Base-by-base conservation (phyloP, 257 asterid genomes). In the Primulina huaijiensis region DNA sequence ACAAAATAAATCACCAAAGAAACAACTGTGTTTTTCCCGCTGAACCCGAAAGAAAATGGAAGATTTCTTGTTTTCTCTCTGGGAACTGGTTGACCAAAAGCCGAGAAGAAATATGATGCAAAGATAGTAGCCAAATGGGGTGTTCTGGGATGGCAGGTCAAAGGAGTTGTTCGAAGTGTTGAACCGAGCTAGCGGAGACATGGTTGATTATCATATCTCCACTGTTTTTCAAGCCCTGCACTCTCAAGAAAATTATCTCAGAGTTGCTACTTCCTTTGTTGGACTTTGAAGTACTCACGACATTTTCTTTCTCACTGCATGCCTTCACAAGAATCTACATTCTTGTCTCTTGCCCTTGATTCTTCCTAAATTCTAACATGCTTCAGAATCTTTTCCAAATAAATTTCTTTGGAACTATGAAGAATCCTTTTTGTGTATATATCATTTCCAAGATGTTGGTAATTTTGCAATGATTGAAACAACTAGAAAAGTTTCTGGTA, bases 101-200 rank as follows among this genome's bases (percentile, higher is more conserved):
- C 8, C 21, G 21, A 17, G 3, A 25, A n/a, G 43, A 68, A 68
- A 21, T 71, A 67, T 37, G 40, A 43, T 14, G 70, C 80, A 16
- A 17, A 56, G 6, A n/a, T 16, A 16, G 74, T 69, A 12, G 40
- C 38, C 61, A 61, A 55, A 11, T 76, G 77, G 80, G 71, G 77
- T 8, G 16, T 62, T 67, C 0, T 52, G 27, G 33, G 43, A 3
- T 76, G 80, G 80, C 12, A 61, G 27, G 25, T 59, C 5, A 23
- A 43, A 31, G 37, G 57, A 1, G 9, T 2, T 76, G 3, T 1
- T 19, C n/a, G 62, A 72, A 4, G 60, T 59, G 2, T 11, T 29
- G 17, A 31, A n/a, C 70, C 67, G 2, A 75, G 67, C 69, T 17
- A 64, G 29, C 53, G 8, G 19, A 19, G 55, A 57, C 60, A 57